Evolutionary conservation across 768 basidiomycete species (phyloP).

Genomic region (Auricularia sp.): DNA sequence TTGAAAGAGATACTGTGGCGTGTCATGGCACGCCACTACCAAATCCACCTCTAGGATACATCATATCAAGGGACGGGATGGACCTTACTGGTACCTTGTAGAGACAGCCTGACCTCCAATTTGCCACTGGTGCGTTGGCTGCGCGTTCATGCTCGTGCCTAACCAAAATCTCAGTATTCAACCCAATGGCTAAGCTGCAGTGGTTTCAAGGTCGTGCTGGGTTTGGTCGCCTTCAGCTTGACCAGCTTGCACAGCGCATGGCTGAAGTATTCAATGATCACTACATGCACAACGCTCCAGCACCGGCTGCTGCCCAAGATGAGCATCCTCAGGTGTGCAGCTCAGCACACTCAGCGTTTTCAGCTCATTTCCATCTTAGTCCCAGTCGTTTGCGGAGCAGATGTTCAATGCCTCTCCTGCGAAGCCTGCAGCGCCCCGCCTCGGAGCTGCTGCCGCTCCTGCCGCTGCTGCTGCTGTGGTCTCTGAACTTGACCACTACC

Average conservation of each 20-base stretch:
- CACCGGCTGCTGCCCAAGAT: not conserved
- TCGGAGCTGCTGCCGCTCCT: not conserved
- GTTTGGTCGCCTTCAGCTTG: not conserved
- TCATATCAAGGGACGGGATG: no score
- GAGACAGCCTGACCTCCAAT: conserved; percentile 3
- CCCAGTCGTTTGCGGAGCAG: not conserved
- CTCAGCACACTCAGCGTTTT: not conserved
- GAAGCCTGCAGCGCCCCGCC: not conserved
- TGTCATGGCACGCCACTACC: no score
- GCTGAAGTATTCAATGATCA: not conserved
- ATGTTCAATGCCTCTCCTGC: not conserved
- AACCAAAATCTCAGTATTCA: conserved; percentile 20
- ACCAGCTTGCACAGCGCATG: not conserved
- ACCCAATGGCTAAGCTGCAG: conserved; percentile 25
- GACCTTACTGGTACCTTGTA: no score
- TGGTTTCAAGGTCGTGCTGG: conserved; percentile 19
- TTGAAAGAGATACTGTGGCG: no score
- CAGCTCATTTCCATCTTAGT: not conserved
- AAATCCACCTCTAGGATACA: no score
- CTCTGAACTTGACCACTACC: conserved; percentile 20
- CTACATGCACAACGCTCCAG: not conserved
- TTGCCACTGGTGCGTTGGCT: conserved; percentile 23
- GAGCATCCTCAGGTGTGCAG: not conserved
- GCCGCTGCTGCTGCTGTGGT: not conserved
- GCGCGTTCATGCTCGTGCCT: conserved; percentile 2